Evolutionary conservation across 2,329 filamentous ascomycete species (phyloP).

Genomic region (Ophiocordyceps australis): DNA sequence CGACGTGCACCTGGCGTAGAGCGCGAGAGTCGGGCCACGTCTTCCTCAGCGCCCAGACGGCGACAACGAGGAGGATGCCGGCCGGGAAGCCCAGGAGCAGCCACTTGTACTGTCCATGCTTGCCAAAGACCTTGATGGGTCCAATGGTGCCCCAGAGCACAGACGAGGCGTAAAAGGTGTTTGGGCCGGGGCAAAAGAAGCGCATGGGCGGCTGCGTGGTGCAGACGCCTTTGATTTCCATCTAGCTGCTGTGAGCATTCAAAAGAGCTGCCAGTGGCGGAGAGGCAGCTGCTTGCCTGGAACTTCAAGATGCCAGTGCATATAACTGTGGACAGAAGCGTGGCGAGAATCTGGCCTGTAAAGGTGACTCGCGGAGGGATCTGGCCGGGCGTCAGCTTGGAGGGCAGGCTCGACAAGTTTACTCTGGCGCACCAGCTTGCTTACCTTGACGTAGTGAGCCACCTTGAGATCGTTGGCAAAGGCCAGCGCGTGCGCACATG

Average conservation of each 20-base stretch:
- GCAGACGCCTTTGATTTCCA: slow-evolving; percentile 15
- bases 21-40: slow-evolving; percentile 14
- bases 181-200: slow-evolving; percentile 18
- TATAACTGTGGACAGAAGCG: slow-evolving; percentile 14
- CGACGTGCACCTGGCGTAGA: neutral
- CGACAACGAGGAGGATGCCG: slow-evolving; percentile 15
- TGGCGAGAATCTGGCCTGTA: slow-evolving; percentile 15
- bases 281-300: slow-evolving; percentile 7
- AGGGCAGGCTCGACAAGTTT: too few relatives aligned
- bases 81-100: slow-evolving; percentile 21
- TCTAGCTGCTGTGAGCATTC: neutral
- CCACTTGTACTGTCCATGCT: slow-evolving; percentile 15
- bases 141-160: slow-evolving; percentile 22
- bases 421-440: too few relatives aligned
- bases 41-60: slow-evolving; percentile 17
- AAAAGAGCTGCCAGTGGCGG: neutral
- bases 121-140: slow-evolving; percentile 17
- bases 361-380: slow-evolving; percentile 17
- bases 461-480: slow-evolving; percentile 17
- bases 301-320: slow-evolving; percentile 17
- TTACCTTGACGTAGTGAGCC: slow-evolving; percentile 24
- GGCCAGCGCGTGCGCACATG: slow-evolving; percentile 14
- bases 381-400: slow-evolving; percentile 1
- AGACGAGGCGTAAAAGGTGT: slow-evolving; percentile 19
- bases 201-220: slow-evolving; percentile 14